phyloP scores from a whole-genome alignment of 805 yeast species.

The Yarrowia phangngaensis region DNA sequence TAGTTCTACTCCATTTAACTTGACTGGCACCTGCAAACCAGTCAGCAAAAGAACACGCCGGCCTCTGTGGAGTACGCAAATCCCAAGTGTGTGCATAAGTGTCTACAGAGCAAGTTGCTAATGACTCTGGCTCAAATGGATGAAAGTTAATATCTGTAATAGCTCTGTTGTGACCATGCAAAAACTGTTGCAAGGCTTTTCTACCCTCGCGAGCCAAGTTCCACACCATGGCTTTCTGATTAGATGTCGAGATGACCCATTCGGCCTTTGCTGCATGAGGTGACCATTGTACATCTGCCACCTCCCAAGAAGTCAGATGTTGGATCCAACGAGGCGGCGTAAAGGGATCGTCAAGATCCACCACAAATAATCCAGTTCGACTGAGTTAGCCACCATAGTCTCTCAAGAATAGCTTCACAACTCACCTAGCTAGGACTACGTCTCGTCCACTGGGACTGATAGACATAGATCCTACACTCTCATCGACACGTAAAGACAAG shows the following conservation, averaged over 20 bases:
- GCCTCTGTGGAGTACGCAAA: conserved; percentile 66
- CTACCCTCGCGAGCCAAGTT: conserved; percentile 68
- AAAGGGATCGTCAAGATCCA: conserved; percentile 95
- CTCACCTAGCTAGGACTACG: conserved; percentile 76
- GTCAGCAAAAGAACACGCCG: conserved; percentile 78
- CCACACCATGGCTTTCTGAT: conserved; percentile 95
- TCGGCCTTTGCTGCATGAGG: conserved; percentile 80
- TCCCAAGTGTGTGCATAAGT: conserved; percentile 89
- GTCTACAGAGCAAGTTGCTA: conserved; percentile 93
- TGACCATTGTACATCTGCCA: conserved; percentile 98
- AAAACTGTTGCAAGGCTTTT: conserved; percentile 76
- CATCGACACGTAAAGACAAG: conserved; percentile 80
- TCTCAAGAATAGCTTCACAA: conserved; percentile 30
- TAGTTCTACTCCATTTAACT: conserved; percentile 83
- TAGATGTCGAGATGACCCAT: conserved; percentile 91
- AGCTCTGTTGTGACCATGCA: conserved; percentile 89
- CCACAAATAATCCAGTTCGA: conserved; percentile 74
- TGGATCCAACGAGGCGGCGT: conserved; percentile 91
- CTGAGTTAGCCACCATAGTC: conserved; percentile 34
- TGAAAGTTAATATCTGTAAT: conserved; percentile 95
- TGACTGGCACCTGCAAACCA: conserved; percentile 95
- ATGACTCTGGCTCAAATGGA: conserved; percentile 74
- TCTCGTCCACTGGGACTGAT: conserved; percentile 87
- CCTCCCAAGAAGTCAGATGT: conserved; percentile 95
- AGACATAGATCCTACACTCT: conserved; percentile 87